phyloP scores from a whole-genome alignment of 257 asterid species.

The Penstemon davidsonii region DNA sequence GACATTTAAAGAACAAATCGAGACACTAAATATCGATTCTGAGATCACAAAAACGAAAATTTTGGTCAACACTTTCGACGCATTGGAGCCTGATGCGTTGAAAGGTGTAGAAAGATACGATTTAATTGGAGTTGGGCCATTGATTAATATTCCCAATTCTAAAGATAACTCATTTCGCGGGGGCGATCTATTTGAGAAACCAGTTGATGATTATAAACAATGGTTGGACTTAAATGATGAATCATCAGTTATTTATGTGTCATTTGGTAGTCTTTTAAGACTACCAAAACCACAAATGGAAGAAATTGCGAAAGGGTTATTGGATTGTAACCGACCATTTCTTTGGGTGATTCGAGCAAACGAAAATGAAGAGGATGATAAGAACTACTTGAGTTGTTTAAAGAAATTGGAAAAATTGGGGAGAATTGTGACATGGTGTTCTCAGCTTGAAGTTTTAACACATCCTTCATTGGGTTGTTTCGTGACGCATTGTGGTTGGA shows the following conservation, averaged over 20 bases:
- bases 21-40: slow-evolving; percentile 22
- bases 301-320: slow-evolving; percentile 50
- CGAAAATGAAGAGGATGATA: slow-evolving; percentile 14
- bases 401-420: slow-evolving; percentile 41
- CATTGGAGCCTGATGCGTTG: slow-evolving; percentile 40
- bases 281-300: slow-evolving; percentile 38
- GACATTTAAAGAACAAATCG: slow-evolving; percentile 43
- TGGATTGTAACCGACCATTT: slow-evolving; percentile 44
- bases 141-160: slow-evolving; percentile 28
- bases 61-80: slow-evolving; percentile 54
- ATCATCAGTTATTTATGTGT: slow-evolving; percentile 52
- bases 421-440: slow-evolving; percentile 57
- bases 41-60: slow-evolving; percentile 37
- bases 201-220: slow-evolving; percentile 31
- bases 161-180: slow-evolving; percentile 28
- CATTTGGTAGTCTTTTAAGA: slow-evolving; percentile 57
- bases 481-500: slow-evolving; percentile 69
- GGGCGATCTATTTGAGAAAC: slow-evolving; percentile 42
- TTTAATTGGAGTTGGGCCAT: slow-evolving; percentile 50
- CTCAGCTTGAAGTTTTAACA: slow-evolving; percentile 54
- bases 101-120: slow-evolving; percentile 33
- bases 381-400: slow-evolving; percentile 15
- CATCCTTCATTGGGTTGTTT: slow-evolving; percentile 60
- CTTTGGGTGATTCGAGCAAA: slow-evolving; percentile 53
- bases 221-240: slow-evolving; percentile 44